Evolutionary conservation across 2,329 filamentous ascomycete species (phyloP), one percentile per base, ranked within the genome.

Genomic region (Chrysoporthe austroafricana): DNA sequence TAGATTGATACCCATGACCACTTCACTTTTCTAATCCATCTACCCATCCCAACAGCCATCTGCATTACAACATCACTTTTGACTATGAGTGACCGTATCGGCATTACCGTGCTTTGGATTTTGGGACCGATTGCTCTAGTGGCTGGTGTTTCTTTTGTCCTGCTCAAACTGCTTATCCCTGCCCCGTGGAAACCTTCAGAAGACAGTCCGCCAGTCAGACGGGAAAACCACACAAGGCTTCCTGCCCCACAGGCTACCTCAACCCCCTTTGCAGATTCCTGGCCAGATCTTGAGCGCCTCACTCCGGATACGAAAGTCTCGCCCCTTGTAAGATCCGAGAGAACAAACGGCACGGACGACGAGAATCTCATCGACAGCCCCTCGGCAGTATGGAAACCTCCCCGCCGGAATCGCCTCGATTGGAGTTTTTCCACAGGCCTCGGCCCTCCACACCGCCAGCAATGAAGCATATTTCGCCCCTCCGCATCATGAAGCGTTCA

Each of bases 401-500:
- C 62, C 63, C 72, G 71, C 61, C 70, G 69, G 56, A 73, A 62
- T 64, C 76, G 71, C 18, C 72, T 75, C 65, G 71, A 62, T 66
- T 76, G 74, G 78, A 77, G 72, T 70, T 79, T 75, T 70, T 73
- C 73, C 68, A 76, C 70, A 66, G 74, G 69, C 62, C 62, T 26
- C 65, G 61, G 50, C 13, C 54, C 44, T 11, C 34, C 21, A 61
- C 63, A 6, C 42, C 66, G 44, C 66, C 66, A 8, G 13, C 61
- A n/a, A 3, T 70, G 54, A 70, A 57, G 54, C 54, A 73, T 52
- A 72, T 84, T 21, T 78, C 78, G 43, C 86, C 86, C 13, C 74
- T 87, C 44, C 81, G 83, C 52, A 84, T 88, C 72, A 74, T 82
- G 72, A 88, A 86, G 73, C 76, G 77, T 65, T 67, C 64, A 14